Base-by-base conservation (phyloP, 352 stramenopile species). In the Globisporangium camurandrum region DNA sequence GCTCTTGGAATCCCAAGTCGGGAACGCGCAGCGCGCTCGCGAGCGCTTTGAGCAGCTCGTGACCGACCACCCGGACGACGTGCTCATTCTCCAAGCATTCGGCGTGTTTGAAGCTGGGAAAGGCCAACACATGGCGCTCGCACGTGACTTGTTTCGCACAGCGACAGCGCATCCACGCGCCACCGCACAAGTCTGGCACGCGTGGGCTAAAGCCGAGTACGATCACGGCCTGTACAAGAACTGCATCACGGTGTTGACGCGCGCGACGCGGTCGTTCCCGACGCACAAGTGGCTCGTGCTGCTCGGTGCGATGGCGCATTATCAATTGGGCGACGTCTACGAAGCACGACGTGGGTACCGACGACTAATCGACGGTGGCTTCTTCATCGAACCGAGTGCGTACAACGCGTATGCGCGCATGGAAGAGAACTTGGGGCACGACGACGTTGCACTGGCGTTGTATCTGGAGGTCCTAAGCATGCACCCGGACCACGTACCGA, bases 341-440 rank as follows among this genome's bases (percentile, higher is more conserved):
- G 71, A 85, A 33, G 82, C 82, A 16, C 68, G 82, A 0, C 71
- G 80, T 14, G 73, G 64, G 17, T 91, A 86, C 53, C 77, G 78
- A 2, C 71, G 80, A 23, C 67, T 91, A 9, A 84, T 88, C 42
- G 80, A 86, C 46, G 78, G 75, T 23, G 81, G 75, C 19, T 51
- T 88, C 22, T 88, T 71, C 49, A 62, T 88, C 34, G 78, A 94
- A 41, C 64, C 80, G 27, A 76, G 78, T 16, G 71, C 71, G 10
- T 94, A 80, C 59, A 90, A 94, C 51, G 81, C 83, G 17, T 94
- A 88, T 54, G 83, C 78, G 14, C 81, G 75, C 55, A 89, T 94
- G 75, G 83, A 94, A 55, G 66, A 89, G 33, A 72, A 90, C 33
- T 48, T 89, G 14, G 83, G 83, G 30, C 83, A 88, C 53, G 64